These are phyloP conservation scores for Endothia cerciana DNA, from an alignment of 2,329 filamentous ascomycete species.

Conservation along the genomic window DNA sequence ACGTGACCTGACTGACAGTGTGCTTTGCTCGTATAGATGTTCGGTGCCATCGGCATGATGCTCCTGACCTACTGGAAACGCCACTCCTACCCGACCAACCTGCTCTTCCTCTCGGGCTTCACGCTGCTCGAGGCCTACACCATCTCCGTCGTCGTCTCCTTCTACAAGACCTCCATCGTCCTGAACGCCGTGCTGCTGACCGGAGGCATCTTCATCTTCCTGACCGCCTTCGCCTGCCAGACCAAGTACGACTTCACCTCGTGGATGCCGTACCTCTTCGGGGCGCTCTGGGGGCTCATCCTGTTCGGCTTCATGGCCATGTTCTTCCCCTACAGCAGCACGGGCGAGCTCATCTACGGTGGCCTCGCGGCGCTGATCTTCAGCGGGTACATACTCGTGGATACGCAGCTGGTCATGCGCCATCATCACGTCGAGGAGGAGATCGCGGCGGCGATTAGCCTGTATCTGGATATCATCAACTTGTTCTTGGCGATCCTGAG, in stretches of 20 bases:
- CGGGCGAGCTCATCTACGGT: slow-evolving; percentile 83
- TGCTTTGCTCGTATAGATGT: slow-evolving; percentile 53
- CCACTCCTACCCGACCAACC: slow-evolving; percentile 92
- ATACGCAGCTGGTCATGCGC: slow-evolving; percentile 93
- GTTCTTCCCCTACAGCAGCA: slow-evolving; percentile 85
- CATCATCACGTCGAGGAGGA: slow-evolving; percentile 98
- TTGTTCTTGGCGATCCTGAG: slow-evolving; percentile 93
- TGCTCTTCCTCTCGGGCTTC: slow-evolving; percentile 89
- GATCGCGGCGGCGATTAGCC: slow-evolving; percentile 90
- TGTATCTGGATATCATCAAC: slow-evolving; percentile 97
- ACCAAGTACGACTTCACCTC: slow-evolving; percentile 97
- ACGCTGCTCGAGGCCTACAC: slow-evolving; percentile 92
- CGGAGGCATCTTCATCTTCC: slow-evolving; percentile 77
- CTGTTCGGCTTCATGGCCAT: slow-evolving; percentile 90
- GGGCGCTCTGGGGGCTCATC: slow-evolving; percentile 84
- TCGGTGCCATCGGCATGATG: slow-evolving; percentile 84
- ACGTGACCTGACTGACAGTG: slow-evolving; percentile 15
- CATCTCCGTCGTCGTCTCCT: slow-evolving; percentile 89
- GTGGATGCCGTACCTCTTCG: slow-evolving; percentile 96
- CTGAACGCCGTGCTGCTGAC: slow-evolving; percentile 90
- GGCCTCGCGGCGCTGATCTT: slow-evolving; percentile 84
- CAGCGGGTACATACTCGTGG: slow-evolving; percentile 91
- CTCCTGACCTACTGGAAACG: slow-evolving; percentile 92
- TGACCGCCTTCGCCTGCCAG: slow-evolving; percentile 91
- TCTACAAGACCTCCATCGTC: slow-evolving; percentile 83